Evolutionary conservation across 1,139 yeast genomes (phyloP).

Genomic region (Magnusiomyces tetraspermus): DNA sequence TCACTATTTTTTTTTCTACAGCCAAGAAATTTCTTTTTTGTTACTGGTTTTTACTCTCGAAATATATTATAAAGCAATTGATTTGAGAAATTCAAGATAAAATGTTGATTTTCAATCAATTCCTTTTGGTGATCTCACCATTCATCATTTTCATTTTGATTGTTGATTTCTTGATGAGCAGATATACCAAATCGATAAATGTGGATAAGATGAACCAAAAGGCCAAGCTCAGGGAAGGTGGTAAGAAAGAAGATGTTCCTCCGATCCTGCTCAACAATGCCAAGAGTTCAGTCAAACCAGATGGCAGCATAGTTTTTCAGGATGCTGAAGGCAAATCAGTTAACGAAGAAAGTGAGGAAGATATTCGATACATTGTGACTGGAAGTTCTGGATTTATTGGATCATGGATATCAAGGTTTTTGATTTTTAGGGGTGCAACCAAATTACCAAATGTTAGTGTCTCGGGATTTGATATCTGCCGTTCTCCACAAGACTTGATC

Average conservation of each 20-base stretch:
- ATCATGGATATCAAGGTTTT: constrained; percentile 29
- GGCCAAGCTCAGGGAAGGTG: constrained; percentile 4
- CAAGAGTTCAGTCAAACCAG: background rate
- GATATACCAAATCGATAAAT: constrained; percentile 11
- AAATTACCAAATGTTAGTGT: constrained; percentile 17
- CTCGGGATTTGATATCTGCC: constrained; percentile 19
- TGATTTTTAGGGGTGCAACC: constrained; percentile 21
- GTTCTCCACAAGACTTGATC: constrained; percentile 23
- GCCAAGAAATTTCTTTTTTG: background rate
- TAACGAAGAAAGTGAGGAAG: background rate
- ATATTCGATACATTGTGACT: constrained; percentile 21
- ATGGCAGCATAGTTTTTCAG: background rate
- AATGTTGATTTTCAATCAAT: constrained; percentile 11
- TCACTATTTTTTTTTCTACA: too few relatives aligned
- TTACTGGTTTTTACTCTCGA: background rate
- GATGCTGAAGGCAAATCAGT: background rate
- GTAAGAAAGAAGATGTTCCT: constrained; percentile 8
- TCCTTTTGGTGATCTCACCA: constrained; percentile 5
- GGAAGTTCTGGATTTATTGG: constrained; percentile 32
- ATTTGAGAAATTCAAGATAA: too few relatives aligned
- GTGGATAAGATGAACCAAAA: constrained; percentile 8
- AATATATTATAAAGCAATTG: background rate
- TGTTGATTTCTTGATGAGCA: constrained; percentile 9
- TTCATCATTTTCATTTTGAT: constrained; percentile 4
- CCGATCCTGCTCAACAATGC: background rate